Evolutionary conservation across 73 alveolate species (phyloP).

Genomic region (Tetrahymena borealis): DNA sequence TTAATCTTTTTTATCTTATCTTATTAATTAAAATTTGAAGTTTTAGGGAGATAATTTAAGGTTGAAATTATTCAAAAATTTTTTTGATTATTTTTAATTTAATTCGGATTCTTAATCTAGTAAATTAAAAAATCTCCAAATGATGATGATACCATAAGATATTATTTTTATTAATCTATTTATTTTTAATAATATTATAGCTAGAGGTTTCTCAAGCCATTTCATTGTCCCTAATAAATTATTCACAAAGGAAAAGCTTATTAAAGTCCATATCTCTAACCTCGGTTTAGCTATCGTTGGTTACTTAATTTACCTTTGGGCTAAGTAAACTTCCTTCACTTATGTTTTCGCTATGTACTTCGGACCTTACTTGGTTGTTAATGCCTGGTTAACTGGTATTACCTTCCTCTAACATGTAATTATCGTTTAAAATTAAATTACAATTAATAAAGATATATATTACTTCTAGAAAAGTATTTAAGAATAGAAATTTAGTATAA

Average conservation of each 20-base stretch:
- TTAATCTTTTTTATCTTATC: too few species aligned
- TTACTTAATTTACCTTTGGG: conserved; percentile 30
- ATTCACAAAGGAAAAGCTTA: conserved; percentile 26
- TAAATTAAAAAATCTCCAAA: too few species aligned
- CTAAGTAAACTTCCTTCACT: conserved; percentile 24
- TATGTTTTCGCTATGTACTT: conserved; percentile 32
- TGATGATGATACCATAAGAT: too few species aligned
- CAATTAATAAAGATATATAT: too few species aligned
- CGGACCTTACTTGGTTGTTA: conserved; percentile 34
- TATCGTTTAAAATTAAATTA: too few species aligned
- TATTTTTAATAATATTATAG: not conserved
- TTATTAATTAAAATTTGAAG: too few species aligned
- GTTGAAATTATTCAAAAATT: too few species aligned
- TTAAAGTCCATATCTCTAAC: conserved; percentile 19
- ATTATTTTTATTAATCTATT: not conserved
- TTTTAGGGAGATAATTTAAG: too few species aligned
- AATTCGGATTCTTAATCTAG: too few species aligned
- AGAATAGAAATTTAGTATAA: not conserved
- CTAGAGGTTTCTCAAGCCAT: conserved; percentile 45
- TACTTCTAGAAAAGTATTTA: too few species aligned
- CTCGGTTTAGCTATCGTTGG: conserved; percentile 18
- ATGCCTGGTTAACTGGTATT: conserved; percentile 35
- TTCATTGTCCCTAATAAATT: conserved; percentile 39
- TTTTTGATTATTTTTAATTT: too few species aligned
- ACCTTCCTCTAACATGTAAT: conserved; percentile 27